Evolutionary conservation across 164 flowering plant species (phyloP).

Genomic region (Magnolia changhungtana): DNA sequence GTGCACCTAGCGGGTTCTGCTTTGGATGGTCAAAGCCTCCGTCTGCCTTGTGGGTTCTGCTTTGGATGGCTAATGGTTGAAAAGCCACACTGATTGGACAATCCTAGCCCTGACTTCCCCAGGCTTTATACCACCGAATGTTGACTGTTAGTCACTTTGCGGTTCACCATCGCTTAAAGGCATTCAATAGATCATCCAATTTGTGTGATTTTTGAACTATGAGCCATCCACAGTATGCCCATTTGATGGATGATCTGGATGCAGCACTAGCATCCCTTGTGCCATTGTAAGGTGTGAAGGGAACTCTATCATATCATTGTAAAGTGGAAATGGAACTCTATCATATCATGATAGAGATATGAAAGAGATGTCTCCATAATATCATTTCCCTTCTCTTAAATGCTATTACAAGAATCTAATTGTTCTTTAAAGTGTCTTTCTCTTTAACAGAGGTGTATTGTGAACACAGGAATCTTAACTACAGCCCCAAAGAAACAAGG

Average conservation of each 20-base stretch:
- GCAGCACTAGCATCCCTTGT: too few relatives aligned
- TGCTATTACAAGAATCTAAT: background rate
- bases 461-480: slow-evolving; percentile 21
- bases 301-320: too few relatives aligned
- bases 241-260: background rate
- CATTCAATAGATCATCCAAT: too few relatives aligned
- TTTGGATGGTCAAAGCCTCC: background rate
- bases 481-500: slow-evolving; percentile 35
- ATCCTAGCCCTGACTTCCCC: background rate
- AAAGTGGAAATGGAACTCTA: too few relatives aligned
- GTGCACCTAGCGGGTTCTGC: background rate
- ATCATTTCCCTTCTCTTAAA: background rate
- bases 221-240: background rate
- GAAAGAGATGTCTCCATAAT: background rate
- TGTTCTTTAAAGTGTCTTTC: background rate
- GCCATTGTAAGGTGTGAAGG: too few relatives aligned
- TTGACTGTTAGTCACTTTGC: too few relatives aligned
- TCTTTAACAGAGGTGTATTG: background rate
- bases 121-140: too few relatives aligned
- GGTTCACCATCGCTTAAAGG: too few relatives aligned
- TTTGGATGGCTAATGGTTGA: background rate
- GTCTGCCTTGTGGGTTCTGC: background rate
- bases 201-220: background rate
- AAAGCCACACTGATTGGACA: background rate
- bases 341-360: too few relatives aligned